phyloP scores from a whole-genome alignment of 768 basidiomycete genomes.

The Hygrophorus russula region DNA sequence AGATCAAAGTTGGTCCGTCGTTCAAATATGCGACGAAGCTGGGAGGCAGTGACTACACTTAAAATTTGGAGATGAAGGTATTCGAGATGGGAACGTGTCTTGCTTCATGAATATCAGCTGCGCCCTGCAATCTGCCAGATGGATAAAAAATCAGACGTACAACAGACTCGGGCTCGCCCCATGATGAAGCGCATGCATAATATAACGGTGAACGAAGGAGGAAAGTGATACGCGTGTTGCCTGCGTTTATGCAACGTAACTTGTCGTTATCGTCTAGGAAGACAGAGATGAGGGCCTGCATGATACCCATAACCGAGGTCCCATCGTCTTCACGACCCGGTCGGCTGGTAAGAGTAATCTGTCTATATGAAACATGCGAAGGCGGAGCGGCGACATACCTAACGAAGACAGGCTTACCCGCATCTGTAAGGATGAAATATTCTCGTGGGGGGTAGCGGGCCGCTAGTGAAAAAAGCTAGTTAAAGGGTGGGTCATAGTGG shows the following conservation, averaged over 20 bases:
- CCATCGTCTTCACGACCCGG: conserved; percentile 48
- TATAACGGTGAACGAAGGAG: conserved; percentile 81
- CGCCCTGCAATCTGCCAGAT: background rate
- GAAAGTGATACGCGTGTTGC: conserved; percentile 76
- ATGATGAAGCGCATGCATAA: conserved; percentile 82
- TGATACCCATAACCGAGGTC: conserved; percentile 79
- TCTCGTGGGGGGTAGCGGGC: conserved; percentile 47
- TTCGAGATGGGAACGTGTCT: conserved; percentile 91
- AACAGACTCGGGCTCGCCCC: conserved; percentile 94
- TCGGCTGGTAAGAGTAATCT: conserved; percentile 22
- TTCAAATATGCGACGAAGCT: conserved; percentile 80
- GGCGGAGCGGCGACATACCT: conserved; percentile 38
- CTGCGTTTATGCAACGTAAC: conserved; percentile 73
- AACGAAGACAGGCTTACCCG: conserved; percentile 94
- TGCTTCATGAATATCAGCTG: conserved; percentile 40
- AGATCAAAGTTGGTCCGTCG: conserved; percentile 88
- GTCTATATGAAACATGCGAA: background rate
- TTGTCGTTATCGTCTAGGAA: conserved; percentile 91
- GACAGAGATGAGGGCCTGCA: conserved; percentile 92
- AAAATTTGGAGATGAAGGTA: conserved; percentile 91
- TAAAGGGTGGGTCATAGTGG: conserved; percentile 5
- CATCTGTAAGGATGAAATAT: conserved; percentile 90
- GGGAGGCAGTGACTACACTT: conserved; percentile 78
- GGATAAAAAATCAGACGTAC: conserved; percentile 36
- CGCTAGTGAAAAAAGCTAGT: conserved; percentile 15